Evolutionary conservation across 441 rosid species (phyloP), one percentile per base, ranked within the genome.

Genomic region (Populus hybrid): DNA sequence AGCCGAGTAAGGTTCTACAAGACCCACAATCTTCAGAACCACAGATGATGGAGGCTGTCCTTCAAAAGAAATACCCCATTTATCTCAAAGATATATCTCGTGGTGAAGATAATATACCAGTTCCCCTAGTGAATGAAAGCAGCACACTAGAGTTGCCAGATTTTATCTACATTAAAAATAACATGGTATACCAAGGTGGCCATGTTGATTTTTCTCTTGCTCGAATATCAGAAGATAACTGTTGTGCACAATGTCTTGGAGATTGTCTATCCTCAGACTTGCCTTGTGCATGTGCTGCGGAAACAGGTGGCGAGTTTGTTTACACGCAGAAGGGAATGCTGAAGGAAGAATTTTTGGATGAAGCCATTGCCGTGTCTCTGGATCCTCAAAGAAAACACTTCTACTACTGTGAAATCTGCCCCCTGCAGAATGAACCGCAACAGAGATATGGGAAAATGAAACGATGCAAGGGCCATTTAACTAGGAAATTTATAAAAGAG

Each of bases 241-340:
- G 78, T 28, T 86, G 89, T 65, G 72, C 78, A 64, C 70, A 82
- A 8, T 86, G 89, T 70, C 6, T 5, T 1, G 82, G 82, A 29
- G 79, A 86, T 53, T 86, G 87, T 31, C 72, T 84, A 18, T 81
- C 71, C 2, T 72, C 83, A 2, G 82, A 76, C 6, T 68, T 77
- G 50, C 79, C 84, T 2, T 86, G 87, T 21, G 78, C 83, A 1
- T 84, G 89, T 28, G 86, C 87, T 14, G 77, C 75, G 3, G 87
- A 86, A 76, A 86, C 87, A 9, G 40, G 80, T 4, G 89, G 87
- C 4, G 83, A 86, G 69, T 86, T 84, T 76, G 89, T 87, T 9
- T 86, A 86, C 45, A 81, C 79, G 2, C 64, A 36, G 1, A 59
- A 56, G 6, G 89, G 87, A 76, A 33, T 84, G 20, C 67, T 84